Percentiles rank a stretch among this genome's conserved stretches.
Conservation (phyloP, 2,329 filamentous ascomycete species). For the Coniochaeta sp. region DNA sequence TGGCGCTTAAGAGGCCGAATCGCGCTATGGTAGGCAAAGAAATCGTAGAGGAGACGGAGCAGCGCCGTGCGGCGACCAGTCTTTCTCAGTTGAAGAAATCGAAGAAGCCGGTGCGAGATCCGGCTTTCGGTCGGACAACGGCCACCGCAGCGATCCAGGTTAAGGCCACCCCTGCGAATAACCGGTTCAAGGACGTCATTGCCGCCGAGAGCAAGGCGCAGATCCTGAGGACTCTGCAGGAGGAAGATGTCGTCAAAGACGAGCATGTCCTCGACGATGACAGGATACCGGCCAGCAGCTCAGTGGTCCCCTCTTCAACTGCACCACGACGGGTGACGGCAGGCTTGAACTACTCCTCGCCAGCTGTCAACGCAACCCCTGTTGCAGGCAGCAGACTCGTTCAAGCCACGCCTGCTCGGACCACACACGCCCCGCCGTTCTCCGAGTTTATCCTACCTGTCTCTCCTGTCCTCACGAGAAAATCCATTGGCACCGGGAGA, state of each 20-base stretch:
- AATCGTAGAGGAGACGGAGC: constrained; percentile 60
- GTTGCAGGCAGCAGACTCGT: background rate
- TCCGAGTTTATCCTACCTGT: background rate
- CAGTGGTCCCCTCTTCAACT: constrained; percentile 19
- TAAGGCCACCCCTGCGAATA: constrained; percentile 51
- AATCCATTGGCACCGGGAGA: background rate
- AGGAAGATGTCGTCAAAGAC: constrained; percentile 12
- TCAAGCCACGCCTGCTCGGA: background rate
- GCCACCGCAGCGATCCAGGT: constrained; percentile 35
- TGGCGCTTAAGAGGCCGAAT: constrained; percentile 68
- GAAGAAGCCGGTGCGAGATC: constrained; percentile 36
- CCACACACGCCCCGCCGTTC: background rate
- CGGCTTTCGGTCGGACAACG: constrained; percentile 19
- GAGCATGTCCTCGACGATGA: constrained; percentile 29
- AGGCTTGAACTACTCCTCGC: constrained; percentile 6
- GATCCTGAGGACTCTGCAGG: constrained; percentile 2
- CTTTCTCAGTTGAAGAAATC: constrained; percentile 41
- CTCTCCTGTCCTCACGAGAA: constrained; percentile 12
- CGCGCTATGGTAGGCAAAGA: constrained; percentile 61
- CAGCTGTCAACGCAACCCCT: background rate
- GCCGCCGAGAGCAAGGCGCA: constrained; percentile 16
- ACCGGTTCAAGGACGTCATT: constrained; percentile 46
- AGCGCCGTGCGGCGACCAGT: constrained; percentile 45
- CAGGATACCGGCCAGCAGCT: constrained; percentile 26
- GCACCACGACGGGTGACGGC: constrained; percentile 13